These are phyloP conservation scores for Tuber umbilicatum DNA, from an alignment of 495 filamentous ascomycete genomes.

Conservation along the genomic window DNA sequence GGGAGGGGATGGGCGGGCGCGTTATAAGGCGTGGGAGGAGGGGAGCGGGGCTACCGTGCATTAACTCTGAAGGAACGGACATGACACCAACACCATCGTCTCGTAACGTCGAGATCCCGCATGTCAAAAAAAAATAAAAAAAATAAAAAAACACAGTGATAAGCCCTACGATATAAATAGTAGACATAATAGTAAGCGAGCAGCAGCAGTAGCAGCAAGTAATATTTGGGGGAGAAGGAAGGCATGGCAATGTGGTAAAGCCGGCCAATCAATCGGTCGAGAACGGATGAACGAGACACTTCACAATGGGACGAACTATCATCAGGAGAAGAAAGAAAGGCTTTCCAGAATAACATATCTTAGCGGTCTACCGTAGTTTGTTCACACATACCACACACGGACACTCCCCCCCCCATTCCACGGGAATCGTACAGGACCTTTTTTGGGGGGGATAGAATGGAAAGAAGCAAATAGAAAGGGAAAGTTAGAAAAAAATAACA, in stretches of 20 bases:
- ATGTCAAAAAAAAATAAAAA: not conserved
- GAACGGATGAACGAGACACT: not conserved
- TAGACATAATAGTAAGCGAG: not conserved
- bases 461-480: not conserved
- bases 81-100: not conserved
- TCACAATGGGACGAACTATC: not conserved
- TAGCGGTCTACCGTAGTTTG: slow-evolving; percentile 3
- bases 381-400: slow-evolving; percentile 1
- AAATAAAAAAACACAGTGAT: not conserved
- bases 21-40: not conserved
- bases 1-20: not conserved
- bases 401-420: slow-evolving; percentile 1
- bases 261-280: not conserved
- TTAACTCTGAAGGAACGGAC: not conserved
- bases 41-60: not conserved
- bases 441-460: not conserved
- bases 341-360: slow-evolving; percentile 6
- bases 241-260: not conserved
- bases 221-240: not conserved
- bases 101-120: not conserved
- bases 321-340: slow-evolving; percentile 1
- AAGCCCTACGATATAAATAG: not conserved
- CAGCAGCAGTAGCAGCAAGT: not conserved
- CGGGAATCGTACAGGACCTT: not conserved
- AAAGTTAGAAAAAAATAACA: not conserved